Evolutionary conservation across 1,284 basidiomycete genomes (phyloP), one percentile per base, ranked within the genome.

Genomic region (Fomes fomentarius): DNA sequence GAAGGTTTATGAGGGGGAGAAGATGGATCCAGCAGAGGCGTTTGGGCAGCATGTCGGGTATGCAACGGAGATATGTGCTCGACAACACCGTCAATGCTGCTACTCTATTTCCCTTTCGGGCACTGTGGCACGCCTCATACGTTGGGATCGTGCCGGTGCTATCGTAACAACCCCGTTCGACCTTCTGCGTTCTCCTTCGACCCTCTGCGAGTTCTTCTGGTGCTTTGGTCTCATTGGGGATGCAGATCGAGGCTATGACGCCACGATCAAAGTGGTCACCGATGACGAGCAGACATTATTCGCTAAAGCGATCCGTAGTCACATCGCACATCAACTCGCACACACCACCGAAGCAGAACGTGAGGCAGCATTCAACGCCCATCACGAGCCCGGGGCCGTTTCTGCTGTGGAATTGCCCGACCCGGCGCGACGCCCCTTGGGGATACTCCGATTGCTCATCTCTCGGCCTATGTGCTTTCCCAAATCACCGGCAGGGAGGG

Each of bases 81-180:
- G 50, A 5, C 54, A 56, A 28, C 37, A 24, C 24, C 50, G 54
- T 17, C 24, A 14, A 4, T 48, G 8, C 42, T 15, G 24, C 30
- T 57, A 22, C 51, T 53, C 56, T 7, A 25, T 57, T 31, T 34
- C 26, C 6, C n/a, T 57, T 14, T 43, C 33, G 12, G 50, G 50
- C 11, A 25, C 17, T 7, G 5, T n/a, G 7, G 55, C 34, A 24
- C 55, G 55, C 3, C 21, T 57, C 6, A 11, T 49, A 3, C 50
- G 56, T 7, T 57, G 56, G 56, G 56, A 57, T 17, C 50, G 51
- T 9, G 30, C 56, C 3, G 56, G 56, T 8, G 45, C 33, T 19
- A 44, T 57, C 33, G 51, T 53, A 4, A 31, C 51, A 0, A 37
- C 45, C n/a, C 28, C 47, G 3, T 56, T 56, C 50, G 35, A 52